phyloP scores from a whole-genome alignment of 2,329 filamentous ascomycete species.

The Sordariomycetes sp. region DNA sequence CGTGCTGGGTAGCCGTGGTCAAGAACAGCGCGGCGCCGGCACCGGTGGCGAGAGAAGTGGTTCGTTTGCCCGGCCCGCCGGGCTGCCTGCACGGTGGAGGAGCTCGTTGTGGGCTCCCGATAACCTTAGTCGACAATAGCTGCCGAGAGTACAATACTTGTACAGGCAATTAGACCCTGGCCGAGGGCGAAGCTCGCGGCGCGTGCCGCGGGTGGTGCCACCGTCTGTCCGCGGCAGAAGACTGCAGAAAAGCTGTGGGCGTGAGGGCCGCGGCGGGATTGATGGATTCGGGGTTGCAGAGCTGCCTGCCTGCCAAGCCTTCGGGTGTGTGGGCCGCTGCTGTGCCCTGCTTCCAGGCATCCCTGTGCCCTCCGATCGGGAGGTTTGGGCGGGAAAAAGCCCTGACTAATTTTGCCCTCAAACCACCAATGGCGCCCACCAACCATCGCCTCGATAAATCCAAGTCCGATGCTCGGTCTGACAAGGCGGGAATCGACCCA shows the following conservation, averaged over 20 bases:
- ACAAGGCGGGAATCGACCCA: neutral
- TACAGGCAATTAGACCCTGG: no score
- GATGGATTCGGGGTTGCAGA: no score
- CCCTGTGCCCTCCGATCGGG: neutral
- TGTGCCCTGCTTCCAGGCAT: neutral
- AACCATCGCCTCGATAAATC: conserved; percentile 1
- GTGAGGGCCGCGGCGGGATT: no score
- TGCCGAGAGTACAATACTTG: no score
- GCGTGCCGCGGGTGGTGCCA: no score
- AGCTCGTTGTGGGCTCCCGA: neutral
- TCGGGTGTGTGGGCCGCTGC: no score
- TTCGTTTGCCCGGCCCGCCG: neutral
- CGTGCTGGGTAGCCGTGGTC: neutral
- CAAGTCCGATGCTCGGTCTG: conserved; percentile 2
- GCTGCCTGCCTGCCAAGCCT: no score
- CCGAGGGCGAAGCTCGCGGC: no score
- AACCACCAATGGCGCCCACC: neutral
- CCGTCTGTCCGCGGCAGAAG: no score
- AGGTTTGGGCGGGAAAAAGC: neutral
- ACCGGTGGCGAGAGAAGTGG: neutral
- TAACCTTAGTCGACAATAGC: neutral
- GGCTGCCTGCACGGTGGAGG: neutral
- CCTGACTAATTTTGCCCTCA: conserved; percentile 2
- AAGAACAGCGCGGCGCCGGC: neutral
- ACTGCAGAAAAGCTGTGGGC: no score